Conservation (phyloP, 306 rosid species). For the Luffa acutangula region DNA sequence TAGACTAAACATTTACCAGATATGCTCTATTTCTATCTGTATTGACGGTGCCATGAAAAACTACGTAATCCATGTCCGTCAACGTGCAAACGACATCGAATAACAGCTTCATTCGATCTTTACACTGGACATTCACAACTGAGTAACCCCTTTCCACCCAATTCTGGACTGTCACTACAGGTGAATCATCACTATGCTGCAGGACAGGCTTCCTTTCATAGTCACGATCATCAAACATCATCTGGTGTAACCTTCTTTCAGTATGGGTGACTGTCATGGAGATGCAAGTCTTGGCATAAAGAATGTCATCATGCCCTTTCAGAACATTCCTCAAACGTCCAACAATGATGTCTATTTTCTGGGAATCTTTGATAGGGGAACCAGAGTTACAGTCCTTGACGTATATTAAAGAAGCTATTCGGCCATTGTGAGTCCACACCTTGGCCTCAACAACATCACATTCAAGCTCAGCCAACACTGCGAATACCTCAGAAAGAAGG, state of each 20-base stretch:
- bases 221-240: constrained; percentile 90
- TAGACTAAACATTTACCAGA: constrained; percentile 34
- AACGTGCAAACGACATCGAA: constrained; percentile 76
- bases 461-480: constrained; percentile 73
- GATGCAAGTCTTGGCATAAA: constrained; percentile 67
- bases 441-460: constrained; percentile 87
- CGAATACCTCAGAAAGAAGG: constrained; percentile 85
- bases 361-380: constrained; percentile 56
- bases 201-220: constrained; percentile 64
- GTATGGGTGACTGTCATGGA: constrained; percentile 55
- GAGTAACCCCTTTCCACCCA: constrained; percentile 84
- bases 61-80: constrained; percentile 92
- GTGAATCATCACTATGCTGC: constrained; percentile 26
- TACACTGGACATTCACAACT: constrained; percentile 82
- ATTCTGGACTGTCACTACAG: constrained; percentile 59
- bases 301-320: constrained; percentile 71
- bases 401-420: constrained; percentile 68
- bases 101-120: constrained; percentile 66
- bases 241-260: constrained; percentile 89
- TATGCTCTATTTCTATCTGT: constrained; percentile 38
- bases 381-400: constrained; percentile 63
- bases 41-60: constrained; percentile 77
- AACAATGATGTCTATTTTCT: constrained; percentile 47
- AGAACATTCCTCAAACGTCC: constrained; percentile 70
- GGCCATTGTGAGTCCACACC: constrained; percentile 94